Evolutionary conservation across 1,139 yeast species (phyloP).

Genomic region (Ogataea hybrid): DNA sequence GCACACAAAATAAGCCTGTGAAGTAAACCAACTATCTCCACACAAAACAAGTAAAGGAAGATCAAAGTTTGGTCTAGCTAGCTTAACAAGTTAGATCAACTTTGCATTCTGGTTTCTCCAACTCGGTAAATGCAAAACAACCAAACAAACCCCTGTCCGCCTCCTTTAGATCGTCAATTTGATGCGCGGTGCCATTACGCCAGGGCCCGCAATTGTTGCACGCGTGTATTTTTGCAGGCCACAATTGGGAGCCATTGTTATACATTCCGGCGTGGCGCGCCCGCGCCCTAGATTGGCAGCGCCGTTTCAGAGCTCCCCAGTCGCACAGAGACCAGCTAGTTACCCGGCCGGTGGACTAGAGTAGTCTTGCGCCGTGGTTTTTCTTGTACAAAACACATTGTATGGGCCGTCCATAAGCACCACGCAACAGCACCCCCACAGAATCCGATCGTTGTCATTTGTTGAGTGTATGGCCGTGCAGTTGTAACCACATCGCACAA

Average conservation of each 20-base stretch:
- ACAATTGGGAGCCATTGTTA: too few species aligned
- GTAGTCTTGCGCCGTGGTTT: neutral
- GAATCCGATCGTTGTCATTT: neutral
- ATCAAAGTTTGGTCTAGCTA: too few species aligned
- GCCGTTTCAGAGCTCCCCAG: too few species aligned
- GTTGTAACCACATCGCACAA: constrained; percentile 3
- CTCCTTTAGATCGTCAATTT: constrained; percentile 2
- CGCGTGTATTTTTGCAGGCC: too few species aligned
- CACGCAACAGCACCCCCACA: neutral
- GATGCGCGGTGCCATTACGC: constrained; percentile 2
- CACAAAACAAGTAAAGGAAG: too few species aligned
- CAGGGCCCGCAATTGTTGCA: neutral
- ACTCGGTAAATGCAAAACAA: neutral
- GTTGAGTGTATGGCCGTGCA: constrained; percentile 2
- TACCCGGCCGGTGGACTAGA: too few species aligned
- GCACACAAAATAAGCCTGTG: neutral
- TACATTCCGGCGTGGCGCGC: too few species aligned
- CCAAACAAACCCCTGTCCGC: constrained; percentile 3
- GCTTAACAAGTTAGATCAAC: too few species aligned
- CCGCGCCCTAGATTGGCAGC: too few species aligned
- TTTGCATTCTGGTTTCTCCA: neutral
- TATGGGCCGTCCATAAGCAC: constrained; percentile 5
- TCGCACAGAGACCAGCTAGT: too few species aligned
- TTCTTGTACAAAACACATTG: neutral
- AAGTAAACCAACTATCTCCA: too few species aligned